Percentiles rank a stretch among this genome's conserved stretches.
phyloP scores from a whole-genome alignment of 1,284 basidiomycete genomes.

The Hypsizygus ulmarius region DNA sequence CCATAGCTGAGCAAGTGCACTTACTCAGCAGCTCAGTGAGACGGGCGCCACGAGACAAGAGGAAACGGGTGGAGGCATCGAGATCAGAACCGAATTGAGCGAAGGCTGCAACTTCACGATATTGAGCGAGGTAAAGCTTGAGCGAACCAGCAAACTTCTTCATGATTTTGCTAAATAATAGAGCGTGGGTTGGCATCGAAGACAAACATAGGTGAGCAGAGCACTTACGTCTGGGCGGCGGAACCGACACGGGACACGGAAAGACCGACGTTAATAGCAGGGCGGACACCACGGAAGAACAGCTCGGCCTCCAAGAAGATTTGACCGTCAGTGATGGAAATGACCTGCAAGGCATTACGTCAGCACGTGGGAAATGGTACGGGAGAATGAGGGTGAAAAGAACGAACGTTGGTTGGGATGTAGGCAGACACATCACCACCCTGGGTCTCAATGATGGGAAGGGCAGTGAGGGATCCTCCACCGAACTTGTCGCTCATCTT shows the following conservation, averaged over 20 bases:
- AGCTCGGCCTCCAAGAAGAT: slow-evolving; percentile 99
- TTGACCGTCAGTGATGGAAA: slow-evolving; percentile 98
- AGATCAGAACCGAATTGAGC: slow-evolving; percentile 99
- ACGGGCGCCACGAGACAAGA: slow-evolving; percentile 96
- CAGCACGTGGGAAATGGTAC: slow-evolving; percentile 5
- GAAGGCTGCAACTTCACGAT: slow-evolving; percentile 99
- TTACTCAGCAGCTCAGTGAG: slow-evolving; percentile 94
- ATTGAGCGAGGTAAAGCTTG: slow-evolving; percentile 99
- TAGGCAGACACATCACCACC: slow-evolving; percentile 99
- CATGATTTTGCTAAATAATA: slow-evolving; percentile 81
- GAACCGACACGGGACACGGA: slow-evolving; percentile 99
- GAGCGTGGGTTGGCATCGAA: slow-evolving; percentile 6
- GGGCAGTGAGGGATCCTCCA: slow-evolving; percentile 96
- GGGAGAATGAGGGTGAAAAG: slow-evolving; percentile 16
- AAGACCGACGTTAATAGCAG: slow-evolving; percentile 99
- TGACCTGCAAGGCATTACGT: slow-evolving; percentile 56
- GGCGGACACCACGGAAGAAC: slow-evolving; percentile 99
- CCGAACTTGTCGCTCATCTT: slow-evolving; percentile 99
- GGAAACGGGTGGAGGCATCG: slow-evolving; percentile 97
- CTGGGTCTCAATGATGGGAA: slow-evolving; percentile 99
- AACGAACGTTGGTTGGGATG: slow-evolving; percentile 80
- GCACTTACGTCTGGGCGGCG: slow-evolving; percentile 90
- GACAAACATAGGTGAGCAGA: background rate
- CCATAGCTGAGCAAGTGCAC: slow-evolving; percentile 26
- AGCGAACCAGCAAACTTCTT: slow-evolving; percentile 99